Base-by-base conservation (phyloP, 192 early-diverging fungal genomes). In the Gorgonomyces haynaldii region DNA sequence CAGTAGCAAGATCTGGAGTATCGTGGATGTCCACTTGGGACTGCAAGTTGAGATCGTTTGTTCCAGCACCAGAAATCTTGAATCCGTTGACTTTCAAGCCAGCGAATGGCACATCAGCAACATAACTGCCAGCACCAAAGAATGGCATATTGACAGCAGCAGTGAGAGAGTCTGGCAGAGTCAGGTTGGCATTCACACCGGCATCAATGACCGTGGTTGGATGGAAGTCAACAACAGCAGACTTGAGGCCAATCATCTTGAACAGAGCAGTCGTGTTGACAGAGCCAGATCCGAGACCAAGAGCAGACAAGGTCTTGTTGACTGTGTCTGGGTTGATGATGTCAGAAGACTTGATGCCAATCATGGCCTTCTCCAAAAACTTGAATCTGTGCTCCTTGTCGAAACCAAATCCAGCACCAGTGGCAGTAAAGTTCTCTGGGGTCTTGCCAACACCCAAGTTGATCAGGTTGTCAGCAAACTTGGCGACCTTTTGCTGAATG, bases 361-460 rank as follows among this genome's bases (percentile, higher is more conserved):
- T 2, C 4, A 51, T 29, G 13, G 46, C 23, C 13, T 35, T 29
- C 10, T 13, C n/a, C 22, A 49, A 26, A 20, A 39, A 38, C 13
- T 52, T 45, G 51, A 57, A 57, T 24, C 45, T 39, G 21, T 31
- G 34, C 21, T n/a, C 55, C 45, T 63, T 2, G 35, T 32, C 41
- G 28, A 42, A 20, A 10, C 61, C 61, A 42, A 63, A 57, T 9
- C 23, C 39, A n/a, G 53, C 21, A 24, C 53, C 44, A 24, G 9
- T 17, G 26, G 45, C 42, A 26, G 27, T 50, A n/a, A 57, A 24
- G 16, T 22, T 43, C 26, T 57, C 42, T 7, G 30, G 49, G 37
- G 43, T 45, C 32, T 29, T 35, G 3, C 13, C 24, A 3, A 45
- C 7, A 7, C 46, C 46, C 12, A 36, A 34, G 4, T 32, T 35